These are phyloP conservation scores for Globisporangium polare DNA, from an alignment of 352 stramenopile genomes.

Conservation along the genomic window DNA sequence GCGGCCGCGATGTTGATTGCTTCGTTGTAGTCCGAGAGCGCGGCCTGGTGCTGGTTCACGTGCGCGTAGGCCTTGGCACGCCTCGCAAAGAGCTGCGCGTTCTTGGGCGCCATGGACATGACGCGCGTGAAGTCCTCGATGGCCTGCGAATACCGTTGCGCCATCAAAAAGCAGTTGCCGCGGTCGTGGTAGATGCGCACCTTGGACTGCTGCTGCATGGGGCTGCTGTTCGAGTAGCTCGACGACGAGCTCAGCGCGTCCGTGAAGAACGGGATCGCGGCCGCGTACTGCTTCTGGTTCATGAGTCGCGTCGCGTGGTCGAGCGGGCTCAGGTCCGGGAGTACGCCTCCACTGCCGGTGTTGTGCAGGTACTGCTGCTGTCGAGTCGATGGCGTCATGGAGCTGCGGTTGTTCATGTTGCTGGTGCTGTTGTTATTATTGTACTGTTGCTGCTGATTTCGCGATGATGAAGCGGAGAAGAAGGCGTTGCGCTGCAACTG, in stretches of 20 bases:
- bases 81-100: conserved; percentile 60
- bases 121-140: conserved; percentile 73
- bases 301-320: conserved; percentile 43
- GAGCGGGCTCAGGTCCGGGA: conserved; percentile 16
- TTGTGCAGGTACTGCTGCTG: conserved; percentile 14
- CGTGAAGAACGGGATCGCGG: conserved; percentile 52
- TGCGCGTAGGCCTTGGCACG: conserved; percentile 58
- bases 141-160: conserved; percentile 50
- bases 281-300: conserved; percentile 52
- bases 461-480: background rate
- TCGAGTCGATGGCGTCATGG: conserved; percentile 17
- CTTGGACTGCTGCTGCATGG: conserved; percentile 22
- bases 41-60: conserved; percentile 41
- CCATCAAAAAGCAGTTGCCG: conserved; percentile 47
- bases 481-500: background rate
- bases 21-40: conserved; percentile 62
- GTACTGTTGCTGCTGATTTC: background rate
- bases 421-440: background rate
- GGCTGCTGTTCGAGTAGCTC: background rate
- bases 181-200: conserved; percentile 67
- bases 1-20: conserved; percentile 31
- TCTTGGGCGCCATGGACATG: conserved; percentile 66
- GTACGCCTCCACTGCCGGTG: conserved; percentile 1
- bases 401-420: background rate
- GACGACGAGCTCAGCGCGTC: conserved; percentile 36